Conservation (phyloP, 805 yeast species). For the Pichia thaimueangensis region DNA sequence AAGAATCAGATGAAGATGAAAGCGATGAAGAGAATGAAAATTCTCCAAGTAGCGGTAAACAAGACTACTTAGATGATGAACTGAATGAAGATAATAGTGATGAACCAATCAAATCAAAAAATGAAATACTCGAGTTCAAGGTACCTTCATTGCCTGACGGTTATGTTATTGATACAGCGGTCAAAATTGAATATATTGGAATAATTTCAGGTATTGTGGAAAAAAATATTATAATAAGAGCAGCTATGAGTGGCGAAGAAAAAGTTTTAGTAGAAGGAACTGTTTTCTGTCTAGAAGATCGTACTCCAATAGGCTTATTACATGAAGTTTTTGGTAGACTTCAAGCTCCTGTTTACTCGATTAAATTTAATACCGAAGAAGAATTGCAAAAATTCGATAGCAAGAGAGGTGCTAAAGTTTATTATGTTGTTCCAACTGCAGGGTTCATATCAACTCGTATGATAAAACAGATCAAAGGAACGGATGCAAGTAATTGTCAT, state of each 20-base stretch:
- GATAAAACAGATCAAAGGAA: slow-evolving; percentile 68
- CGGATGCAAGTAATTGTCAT: slow-evolving; percentile 90
- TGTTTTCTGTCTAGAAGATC: slow-evolving; percentile 68
- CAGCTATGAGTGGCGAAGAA: slow-evolving; percentile 74
- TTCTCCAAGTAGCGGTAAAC: slow-evolving; percentile 13
- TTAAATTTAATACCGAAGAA: slow-evolving; percentile 52
- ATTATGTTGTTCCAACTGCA: slow-evolving; percentile 74
- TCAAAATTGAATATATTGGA: slow-evolving; percentile 72
- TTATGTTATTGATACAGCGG: slow-evolving; percentile 48
- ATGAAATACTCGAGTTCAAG: slow-evolving; percentile 65
- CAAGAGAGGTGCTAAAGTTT: slow-evolving; percentile 52
- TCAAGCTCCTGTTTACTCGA: slow-evolving; percentile 73
- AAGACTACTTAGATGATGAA: slow-evolving; percentile 19
- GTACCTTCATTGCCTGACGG: slow-evolving; percentile 65
- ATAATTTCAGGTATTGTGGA: slow-evolving; percentile 63
- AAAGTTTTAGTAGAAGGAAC: slow-evolving; percentile 77
- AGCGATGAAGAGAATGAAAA: slow-evolving; percentile 16
- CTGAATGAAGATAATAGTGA: slow-evolving; percentile 35
- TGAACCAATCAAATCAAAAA: slow-evolving; percentile 66
- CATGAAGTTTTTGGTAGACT: slow-evolving; percentile 89
- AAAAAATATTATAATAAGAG: slow-evolving; percentile 62
- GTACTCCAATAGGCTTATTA: slow-evolving; percentile 64
- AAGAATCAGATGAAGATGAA: slow-evolving; percentile 17
- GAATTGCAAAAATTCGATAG: slow-evolving; percentile 42
- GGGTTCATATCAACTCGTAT: slow-evolving; percentile 71